Evolutionary conservation across 2,329 filamentous ascomycete species (phyloP), one percentile per base, ranked within the genome.

Genomic region (Colletotrichum sublineola): DNA sequence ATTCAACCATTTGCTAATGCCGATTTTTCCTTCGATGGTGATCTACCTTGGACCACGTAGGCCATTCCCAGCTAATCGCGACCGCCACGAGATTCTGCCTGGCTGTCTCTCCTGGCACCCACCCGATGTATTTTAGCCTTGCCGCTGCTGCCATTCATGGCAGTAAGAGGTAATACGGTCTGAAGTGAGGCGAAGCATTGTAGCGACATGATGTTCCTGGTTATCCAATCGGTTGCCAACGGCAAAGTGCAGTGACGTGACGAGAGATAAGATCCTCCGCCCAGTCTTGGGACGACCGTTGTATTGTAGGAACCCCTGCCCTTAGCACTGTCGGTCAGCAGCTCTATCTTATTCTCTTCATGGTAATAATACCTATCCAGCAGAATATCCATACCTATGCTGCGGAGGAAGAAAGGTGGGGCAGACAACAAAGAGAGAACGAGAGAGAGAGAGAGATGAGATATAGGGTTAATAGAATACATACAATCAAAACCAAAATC

Each of bases 281-380:
- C 52, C 46, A 12, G n/a, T 56, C 48, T 67, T 70, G 38, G 56
- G 68, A 70, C 56, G 68, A 70, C 55, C 33, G 63, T 42, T 67
- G 50, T 67, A 24, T 24, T 48, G 20, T 31, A 55, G 40, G 63
- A 70, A 70, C 68, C 68, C 68, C 46, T 70, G 68, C 63, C 58
- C 63, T 61, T 67, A 61, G 68, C 56, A 70, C 55, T 52, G 14
- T 40, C 46, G 46, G 46, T 33, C 55, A 67, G 55, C 61, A 40
- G 24, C 44, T 33, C 9, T 6, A 24, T 12, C 20, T 33, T 66
- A 46, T 24, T 42, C n/a, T 40, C 38, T 38, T 48, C 3, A 53
- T 15, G 50, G 50, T 18, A 31, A 53, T 15, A 29, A 29, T 18
- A 31, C 7, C 15, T 53, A 18, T 31, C 14, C 29, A 20, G 29